Evolutionary conservation across 768 basidiomycete genomes (phyloP).

Genomic region (Tylopilus sp.): DNA sequence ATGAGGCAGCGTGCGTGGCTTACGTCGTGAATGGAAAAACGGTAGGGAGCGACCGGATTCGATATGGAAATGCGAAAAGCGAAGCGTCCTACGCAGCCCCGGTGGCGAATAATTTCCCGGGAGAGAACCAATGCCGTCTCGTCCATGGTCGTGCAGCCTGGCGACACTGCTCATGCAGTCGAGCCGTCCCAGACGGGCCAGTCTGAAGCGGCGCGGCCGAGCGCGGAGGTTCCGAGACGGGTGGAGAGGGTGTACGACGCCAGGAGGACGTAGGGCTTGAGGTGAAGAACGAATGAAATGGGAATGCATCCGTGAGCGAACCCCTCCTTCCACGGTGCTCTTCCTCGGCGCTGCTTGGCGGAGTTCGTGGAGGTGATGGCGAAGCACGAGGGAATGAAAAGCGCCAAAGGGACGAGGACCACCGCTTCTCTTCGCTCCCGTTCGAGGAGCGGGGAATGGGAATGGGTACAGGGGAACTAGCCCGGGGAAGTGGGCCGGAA

Average conservation of each 20-base stretch:
- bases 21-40: slow-evolving; percentile 1
- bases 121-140: slow-evolving; percentile 53
- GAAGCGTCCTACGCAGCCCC: slow-evolving; percentile 32
- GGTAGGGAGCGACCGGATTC: not conserved
- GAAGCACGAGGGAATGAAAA: slow-evolving; percentile 34
- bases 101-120: slow-evolving; percentile 48
- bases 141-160: slow-evolving; percentile 36
- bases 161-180: slow-evolving; percentile 33
- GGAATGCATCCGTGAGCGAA: slow-evolving; percentile 43
- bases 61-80: slow-evolving; percentile 5
- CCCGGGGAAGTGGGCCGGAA: slow-evolving; percentile 17
- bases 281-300: slow-evolving; percentile 38
- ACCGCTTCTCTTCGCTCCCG: slow-evolving; percentile 31
- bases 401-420: slow-evolving; percentile 34
- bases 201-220: slow-evolving; percentile 24
- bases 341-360: slow-evolving; percentile 20
- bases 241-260: slow-evolving; percentile 40
- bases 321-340: slow-evolving; percentile 28
- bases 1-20: slow-evolving; percentile 5
- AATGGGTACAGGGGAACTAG: slow-evolving; percentile 30
- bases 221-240: slow-evolving; percentile 32
- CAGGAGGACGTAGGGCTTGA: slow-evolving; percentile 32
- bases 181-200: slow-evolving; percentile 16
- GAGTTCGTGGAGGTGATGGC: slow-evolving; percentile 27
- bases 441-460: slow-evolving; percentile 28